phyloP scores from a whole-genome alignment of 371 early-diverging fungal species.

The Lichtheimia ramosa region DNA sequence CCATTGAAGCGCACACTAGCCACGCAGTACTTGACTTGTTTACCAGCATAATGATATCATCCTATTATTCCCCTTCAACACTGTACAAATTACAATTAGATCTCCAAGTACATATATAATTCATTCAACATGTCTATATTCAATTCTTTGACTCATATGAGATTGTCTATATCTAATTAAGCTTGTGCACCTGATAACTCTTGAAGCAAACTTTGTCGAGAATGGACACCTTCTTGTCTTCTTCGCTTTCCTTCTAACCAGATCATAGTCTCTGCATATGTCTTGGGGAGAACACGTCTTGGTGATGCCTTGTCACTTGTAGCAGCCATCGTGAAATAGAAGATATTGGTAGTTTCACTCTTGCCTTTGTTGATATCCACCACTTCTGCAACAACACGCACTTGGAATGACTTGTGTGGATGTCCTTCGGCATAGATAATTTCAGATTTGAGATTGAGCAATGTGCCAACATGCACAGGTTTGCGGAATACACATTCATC shows the following conservation, averaged over 20 bases:
- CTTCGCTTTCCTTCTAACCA: conserved; percentile 72
- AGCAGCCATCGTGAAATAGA: conserved; percentile 78
- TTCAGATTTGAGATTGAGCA: conserved; percentile 74
- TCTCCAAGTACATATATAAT: too few species aligned
- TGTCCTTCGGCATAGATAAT: conserved; percentile 65
- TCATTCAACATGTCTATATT: too few species aligned
- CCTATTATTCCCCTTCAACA: too few species aligned
- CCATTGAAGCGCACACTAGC: conserved; percentile 24
- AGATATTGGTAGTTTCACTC: conserved; percentile 75
- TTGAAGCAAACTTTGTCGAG: conserved; percentile 13
- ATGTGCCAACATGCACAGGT: conserved; percentile 88
- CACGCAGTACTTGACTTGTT: conserved; percentile 1
- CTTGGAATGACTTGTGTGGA: conserved; percentile 65
- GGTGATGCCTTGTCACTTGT: conserved; percentile 15
- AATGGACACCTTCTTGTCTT: conserved; percentile 9
- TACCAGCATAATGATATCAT: neutral
- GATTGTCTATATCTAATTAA: too few species aligned
- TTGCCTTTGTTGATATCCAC: conserved; percentile 62
- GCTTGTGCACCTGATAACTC: conserved; percentile 2
- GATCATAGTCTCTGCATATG: conserved; percentile 78
- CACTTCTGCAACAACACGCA: conserved; percentile 79
- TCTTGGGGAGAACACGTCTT: conserved; percentile 58
- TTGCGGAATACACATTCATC: conserved; percentile 88
- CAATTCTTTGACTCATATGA: too few species aligned
- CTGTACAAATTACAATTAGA: too few species aligned